phyloP scores from a whole-genome alignment of 805 yeast genomes.

The Monosporozyma solicola region DNA sequence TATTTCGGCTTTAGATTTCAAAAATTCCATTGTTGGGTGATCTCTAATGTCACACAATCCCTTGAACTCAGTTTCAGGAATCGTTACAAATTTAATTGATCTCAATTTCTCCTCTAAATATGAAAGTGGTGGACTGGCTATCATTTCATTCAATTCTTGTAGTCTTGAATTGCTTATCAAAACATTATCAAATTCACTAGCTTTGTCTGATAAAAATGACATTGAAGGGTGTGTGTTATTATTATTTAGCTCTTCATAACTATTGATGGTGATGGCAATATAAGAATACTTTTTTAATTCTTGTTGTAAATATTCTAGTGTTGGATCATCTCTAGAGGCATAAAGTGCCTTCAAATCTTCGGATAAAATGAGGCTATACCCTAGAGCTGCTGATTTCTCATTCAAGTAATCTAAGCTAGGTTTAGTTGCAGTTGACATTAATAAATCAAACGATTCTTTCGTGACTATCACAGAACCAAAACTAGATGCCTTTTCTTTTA shows the following conservation, averaged over 20 bases:
- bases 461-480: not conserved
- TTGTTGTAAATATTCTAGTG: conserved; percentile 5
- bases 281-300: conserved; percentile 5
- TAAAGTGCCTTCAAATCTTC: not conserved
- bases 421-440: not conserved
- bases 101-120: conserved; percentile 5
- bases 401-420: conserved; percentile 8
- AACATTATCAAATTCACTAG: not conserved
- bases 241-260: not conserved
- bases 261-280: not conserved
- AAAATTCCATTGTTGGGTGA: conserved; percentile 3
- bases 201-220: not conserved
- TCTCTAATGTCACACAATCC: conserved; percentile 6
- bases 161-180: not conserved
- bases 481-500: not conserved
- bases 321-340: not conserved
- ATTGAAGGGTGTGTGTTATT: not conserved
- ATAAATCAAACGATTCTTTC: not conserved
- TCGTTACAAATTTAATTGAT: not conserved
- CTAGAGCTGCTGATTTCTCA: conserved; percentile 6
- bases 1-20: not conserved
- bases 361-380: not conserved
- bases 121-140: conserved; percentile 18
- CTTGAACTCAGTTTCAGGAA: not conserved
- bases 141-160: conserved; percentile 11